Base-by-base conservation (phyloP, 371 early-diverging fungal genomes). In the Conidiobolus coronatus region DNA sequence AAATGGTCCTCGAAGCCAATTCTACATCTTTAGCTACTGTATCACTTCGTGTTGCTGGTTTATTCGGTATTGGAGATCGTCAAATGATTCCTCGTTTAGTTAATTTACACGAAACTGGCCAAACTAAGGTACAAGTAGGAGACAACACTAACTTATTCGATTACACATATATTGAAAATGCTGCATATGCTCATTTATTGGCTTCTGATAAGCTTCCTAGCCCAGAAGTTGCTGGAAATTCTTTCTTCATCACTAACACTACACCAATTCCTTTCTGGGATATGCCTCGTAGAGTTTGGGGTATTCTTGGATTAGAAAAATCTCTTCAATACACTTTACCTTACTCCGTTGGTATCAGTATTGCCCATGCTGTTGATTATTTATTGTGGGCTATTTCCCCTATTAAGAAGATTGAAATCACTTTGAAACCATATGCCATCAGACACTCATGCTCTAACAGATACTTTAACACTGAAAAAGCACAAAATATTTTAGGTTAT, bases 211-310 rank as follows among this genome's bases (percentile, higher is more conserved):
- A 75, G 52, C 59, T 90, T 29, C 53, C 63, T 5, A 59, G 61
- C n/a, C 51, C 58, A 15, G 41, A 50, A n/a, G 57, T 60, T 40
- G 62, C 54, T 35, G 72, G 75, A 20, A 60, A 70, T 59, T 73
- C 77, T 9, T 92, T 85, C 61, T 77, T 81, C 51, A 75, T 93
- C 53, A 93, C 92, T 47, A 87, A 91, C 52, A 90, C 86, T 48
- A 73, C 83, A 1, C 91, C 91, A 21, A 70, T 82, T n/a, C 81
- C 80, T 13, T 89, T 89, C 65, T 91, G 90, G 87, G 83, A 86
- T 53, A 76, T 86, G 50, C 66, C 77, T 42, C 69, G 78, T 42
- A 58, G 66, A 39, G 58, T 79, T 18, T 77, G 77, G 77, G 60
- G 62, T 3, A 62, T 64, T 40, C 66, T 69, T 45, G 75, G 75